Base-by-base conservation (phyloP, 1,139 yeast species). In the Yamadazyma atmosphaerica region DNA sequence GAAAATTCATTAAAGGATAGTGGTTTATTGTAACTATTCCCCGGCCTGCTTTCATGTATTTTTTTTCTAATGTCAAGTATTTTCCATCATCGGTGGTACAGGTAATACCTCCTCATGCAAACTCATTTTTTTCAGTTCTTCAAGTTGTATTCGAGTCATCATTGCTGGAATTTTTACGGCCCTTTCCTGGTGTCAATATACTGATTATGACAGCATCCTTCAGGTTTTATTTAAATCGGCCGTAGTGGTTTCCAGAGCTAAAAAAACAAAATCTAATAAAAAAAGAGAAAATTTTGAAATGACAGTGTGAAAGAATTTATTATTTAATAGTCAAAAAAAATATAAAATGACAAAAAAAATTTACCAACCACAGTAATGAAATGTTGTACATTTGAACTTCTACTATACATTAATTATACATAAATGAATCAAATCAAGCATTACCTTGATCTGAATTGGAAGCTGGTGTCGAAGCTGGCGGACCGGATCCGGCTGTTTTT, bases 1-100 rank as follows among this genome's bases (percentile, higher is more conserved):
- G 95, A 87, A 54, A 89, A 89, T 58, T 74, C 89, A 19, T 73
- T 89, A 48, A 81, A 82, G 60, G 96, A 88, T 54, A 84, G 94
- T 50, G 97, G 97, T 36, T 78, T 89, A 39, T 67, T 87, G 46
- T 79, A 19, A 9, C 13, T n/a, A n/a, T 22, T 22, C 21, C 23
- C 14, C 11, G 7, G 27, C 24, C 8, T n/a, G n/a, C n/a, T n/a
- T n/a, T n/a, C n/a, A n/a, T 11, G 24, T 22, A 22, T 22, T 12
- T 7, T 15, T 29, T n/a, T 11, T 29, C n/a, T n/a, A n/a, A n/a
- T n/a, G n/a, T n/a, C n/a, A n/a, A n/a, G n/a, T n/a, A n/a, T 24
- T 24, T 24, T 24, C n/a, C 27, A 7, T 26, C n/a, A 6, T 23
- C 26, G 26, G 26, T n/a, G 26, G 26, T 23, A 23, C 26, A 10